These are phyloP conservation scores for Epichloe scottii DNA, from an alignment of 2,329 filamentous ascomycete genomes.

Conservation along the genomic window DNA sequence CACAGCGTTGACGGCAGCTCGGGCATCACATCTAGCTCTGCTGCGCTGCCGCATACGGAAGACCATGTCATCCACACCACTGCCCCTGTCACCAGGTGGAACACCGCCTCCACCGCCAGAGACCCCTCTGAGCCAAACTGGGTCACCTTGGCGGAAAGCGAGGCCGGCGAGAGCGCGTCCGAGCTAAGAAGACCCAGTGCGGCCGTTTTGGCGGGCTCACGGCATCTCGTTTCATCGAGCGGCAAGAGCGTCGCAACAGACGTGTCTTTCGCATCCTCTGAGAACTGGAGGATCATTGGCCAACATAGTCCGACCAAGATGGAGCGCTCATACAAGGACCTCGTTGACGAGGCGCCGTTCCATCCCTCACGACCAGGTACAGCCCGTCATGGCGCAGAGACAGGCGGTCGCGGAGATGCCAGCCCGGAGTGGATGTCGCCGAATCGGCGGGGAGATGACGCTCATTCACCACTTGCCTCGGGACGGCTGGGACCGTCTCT, in stretches of 20 bases:
- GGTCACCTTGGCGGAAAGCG: constrained; percentile 11
- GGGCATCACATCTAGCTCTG: constrained; percentile 21
- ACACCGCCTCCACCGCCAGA: constrained; percentile 3
- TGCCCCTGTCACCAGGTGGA: constrained; percentile 3
- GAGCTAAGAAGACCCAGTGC: constrained; percentile 13
- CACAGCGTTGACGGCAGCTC: constrained; percentile 16
- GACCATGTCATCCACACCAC: constrained; percentile 1
- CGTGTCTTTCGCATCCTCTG: constrained; percentile 22
- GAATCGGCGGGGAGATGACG: constrained; percentile 5
- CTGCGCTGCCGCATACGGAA: constrained; percentile 15
- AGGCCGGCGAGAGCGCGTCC: constrained; percentile 13
- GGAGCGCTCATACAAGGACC: constrained; percentile 21
- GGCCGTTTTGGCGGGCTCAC: constrained; percentile 9
- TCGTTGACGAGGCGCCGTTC: constrained; percentile 23
- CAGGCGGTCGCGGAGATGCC: constrained; percentile 1
- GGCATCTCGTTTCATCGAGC: constrained; percentile 5
- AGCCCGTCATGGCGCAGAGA: constrained; percentile 9
- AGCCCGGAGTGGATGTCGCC: constrained; percentile 8
- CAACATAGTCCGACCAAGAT: constrained; percentile 13
- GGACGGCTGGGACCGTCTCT: constrained; percentile 4
- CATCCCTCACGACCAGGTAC: constrained; percentile 24
- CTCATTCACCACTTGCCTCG: constrained; percentile 3
- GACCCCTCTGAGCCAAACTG: constrained; percentile 9
- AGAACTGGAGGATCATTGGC: constrained; percentile 24
- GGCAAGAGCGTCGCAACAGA: constrained; percentile 16